Evolutionary conservation across 306 rosid genomes (phyloP).

Genomic region (Vachellia pachyceras): DNA sequence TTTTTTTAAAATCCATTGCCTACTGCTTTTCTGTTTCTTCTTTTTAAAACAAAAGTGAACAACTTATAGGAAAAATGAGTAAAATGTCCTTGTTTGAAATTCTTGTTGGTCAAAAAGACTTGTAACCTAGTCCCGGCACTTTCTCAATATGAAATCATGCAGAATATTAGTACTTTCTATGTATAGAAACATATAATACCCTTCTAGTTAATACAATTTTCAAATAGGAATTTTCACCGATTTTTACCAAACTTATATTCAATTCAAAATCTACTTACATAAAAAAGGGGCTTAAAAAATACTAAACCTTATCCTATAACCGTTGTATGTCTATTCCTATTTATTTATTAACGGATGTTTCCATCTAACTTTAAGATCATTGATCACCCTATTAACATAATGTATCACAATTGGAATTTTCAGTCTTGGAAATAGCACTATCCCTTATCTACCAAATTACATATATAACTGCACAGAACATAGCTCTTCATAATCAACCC

Average conservation of each 20-base stretch:
- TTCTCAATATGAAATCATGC: too few species aligned
- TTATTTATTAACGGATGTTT: not conserved
- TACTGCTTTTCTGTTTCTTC: slow-evolving; percentile 47
- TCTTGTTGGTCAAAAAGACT: too few species aligned
- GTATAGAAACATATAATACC: too few species aligned
- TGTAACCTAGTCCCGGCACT: too few species aligned
- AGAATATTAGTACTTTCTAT: too few species aligned
- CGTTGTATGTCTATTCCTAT: not conserved
- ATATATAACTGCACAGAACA: too few species aligned
- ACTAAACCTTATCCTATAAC: not conserved
- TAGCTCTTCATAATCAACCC: not conserved
- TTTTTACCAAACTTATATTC: not conserved
- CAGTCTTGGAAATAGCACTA: not conserved
- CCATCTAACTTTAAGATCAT: not conserved
- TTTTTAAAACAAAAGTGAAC: not conserved
- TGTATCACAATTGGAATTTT: not conserved
- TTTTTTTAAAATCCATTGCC: slow-evolving; percentile 39
- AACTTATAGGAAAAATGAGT: too few species aligned
- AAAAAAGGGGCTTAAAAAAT: not conserved
- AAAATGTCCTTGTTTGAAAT: too few species aligned
- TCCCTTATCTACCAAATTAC: not conserved
- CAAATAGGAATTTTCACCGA: too few species aligned
- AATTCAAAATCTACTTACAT: not conserved
- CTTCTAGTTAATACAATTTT: too few species aligned
- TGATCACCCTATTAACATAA: not conserved